A percentile compares a stretch with the other conserved stretches of the same genome.
Evolutionary conservation across 2,329 filamentous ascomycete species (phyloP).

Genomic region (Exophiala bonariae): DNA sequence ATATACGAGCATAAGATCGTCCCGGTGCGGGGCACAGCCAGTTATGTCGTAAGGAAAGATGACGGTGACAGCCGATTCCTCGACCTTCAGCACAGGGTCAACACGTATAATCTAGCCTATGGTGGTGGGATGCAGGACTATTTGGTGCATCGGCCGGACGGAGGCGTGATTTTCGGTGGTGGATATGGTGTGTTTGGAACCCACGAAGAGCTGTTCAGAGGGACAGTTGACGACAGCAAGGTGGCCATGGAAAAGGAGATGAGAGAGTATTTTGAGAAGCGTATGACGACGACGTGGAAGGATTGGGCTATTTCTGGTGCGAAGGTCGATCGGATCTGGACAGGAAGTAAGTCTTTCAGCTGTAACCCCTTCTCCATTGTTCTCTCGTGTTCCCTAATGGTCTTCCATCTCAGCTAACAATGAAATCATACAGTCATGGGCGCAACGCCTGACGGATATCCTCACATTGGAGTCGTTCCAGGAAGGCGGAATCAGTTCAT

Average conservation of each 20-base stretch:
- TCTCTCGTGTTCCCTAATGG: too few species aligned
- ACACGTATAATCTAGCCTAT: constrained; percentile 64
- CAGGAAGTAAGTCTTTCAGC: constrained; percentile 33
- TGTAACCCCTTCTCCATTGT: too few species aligned
- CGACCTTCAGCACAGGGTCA: constrained; percentile 48
- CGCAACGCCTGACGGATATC: constrained; percentile 48
- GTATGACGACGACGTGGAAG: constrained; percentile 36
- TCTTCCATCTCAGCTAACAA: too few species aligned
- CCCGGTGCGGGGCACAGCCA: constrained; percentile 63
- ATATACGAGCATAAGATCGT: constrained; percentile 69
- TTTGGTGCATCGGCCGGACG: constrained; percentile 57
- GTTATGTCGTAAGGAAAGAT: constrained; percentile 29
- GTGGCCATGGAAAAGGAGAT: constrained; percentile 19
- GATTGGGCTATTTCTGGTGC: constrained; percentile 37
- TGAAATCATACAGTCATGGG: constrained; percentile 45
- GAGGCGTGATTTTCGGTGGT: constrained; percentile 62
- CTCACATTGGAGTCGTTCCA: constrained; percentile 52
- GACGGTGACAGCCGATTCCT: constrained; percentile 27
- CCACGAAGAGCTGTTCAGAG: constrained; percentile 32
- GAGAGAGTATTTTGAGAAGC: constrained; percentile 38
- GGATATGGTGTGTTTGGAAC: constrained; percentile 35
- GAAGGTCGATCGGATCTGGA: constrained; percentile 36
- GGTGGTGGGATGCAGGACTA: constrained; percentile 56
- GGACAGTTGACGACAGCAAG: constrained; percentile 37
- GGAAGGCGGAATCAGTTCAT: constrained; percentile 52